Evolutionary conservation across 2,329 filamentous ascomycete species (phyloP).

Genomic region (Colletotrichum abscissum): DNA sequence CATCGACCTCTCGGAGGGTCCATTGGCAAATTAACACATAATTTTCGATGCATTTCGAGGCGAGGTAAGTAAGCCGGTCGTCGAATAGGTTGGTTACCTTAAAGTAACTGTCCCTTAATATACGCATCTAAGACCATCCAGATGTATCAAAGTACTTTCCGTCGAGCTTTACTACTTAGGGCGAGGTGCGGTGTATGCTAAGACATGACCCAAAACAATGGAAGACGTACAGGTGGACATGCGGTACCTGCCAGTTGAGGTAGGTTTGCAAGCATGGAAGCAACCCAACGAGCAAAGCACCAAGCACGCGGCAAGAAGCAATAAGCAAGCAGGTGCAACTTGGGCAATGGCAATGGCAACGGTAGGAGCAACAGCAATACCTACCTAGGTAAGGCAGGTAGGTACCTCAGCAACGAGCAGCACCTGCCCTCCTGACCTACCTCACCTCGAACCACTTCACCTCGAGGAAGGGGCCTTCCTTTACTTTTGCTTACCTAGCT

Average conservation of each 20-base stretch:
- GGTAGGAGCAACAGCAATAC: neutral
- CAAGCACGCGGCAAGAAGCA: neutral
- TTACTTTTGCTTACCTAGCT: no score
- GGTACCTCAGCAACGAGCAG: neutral
- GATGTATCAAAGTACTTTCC: neutral
- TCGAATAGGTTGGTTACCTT: no score
- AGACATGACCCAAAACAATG: constrained; percentile 13
- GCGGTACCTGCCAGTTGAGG: no score
- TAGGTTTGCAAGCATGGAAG: neutral
- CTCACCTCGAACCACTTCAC: neutral
- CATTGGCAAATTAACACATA: no score
- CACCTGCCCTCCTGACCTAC: neutral
- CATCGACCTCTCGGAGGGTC: no score
- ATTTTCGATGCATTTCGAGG: no score
- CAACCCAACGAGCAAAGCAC: neutral
- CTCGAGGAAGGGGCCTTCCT: no score
- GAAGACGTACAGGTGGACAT: neutral
- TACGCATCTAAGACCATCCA: constrained; percentile 5
- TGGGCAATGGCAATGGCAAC: neutral
- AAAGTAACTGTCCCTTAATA: neutral
- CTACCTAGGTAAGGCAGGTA: no score
- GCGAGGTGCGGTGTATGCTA: constrained; percentile 23
- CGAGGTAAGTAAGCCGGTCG: neutral
- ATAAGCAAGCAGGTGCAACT: neutral
- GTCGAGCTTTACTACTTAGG: constrained; percentile 21